A percentile compares a stretch with the other conserved stretches of the same genome.
These are phyloP conservation scores for Podaxis pistillaris DNA, from an alignment of 768 basidiomycete genomes.

Conservation along the genomic window DNA sequence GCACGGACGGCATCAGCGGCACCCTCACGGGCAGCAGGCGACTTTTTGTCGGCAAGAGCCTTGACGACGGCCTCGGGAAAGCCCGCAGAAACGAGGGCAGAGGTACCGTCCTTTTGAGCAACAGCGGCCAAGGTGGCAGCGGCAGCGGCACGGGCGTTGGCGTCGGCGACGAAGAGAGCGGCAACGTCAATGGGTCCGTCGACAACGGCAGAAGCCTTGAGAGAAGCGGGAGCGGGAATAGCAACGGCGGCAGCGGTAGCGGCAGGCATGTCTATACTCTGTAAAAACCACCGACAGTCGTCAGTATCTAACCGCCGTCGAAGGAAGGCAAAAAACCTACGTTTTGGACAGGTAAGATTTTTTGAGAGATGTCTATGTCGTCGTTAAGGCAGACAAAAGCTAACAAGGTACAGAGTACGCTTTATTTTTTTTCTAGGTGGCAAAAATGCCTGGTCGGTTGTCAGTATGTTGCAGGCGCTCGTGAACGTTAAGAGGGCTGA, in stretches of 20 bases:
- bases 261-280: conserved; percentile 69
- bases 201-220: conserved; percentile 58
- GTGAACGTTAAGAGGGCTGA: conserved; percentile 17
- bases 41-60: conserved; percentile 95
- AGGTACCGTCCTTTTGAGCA: conserved; percentile 83
- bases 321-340: conserved; percentile 28
- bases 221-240: conserved; percentile 61
- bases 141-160: conserved; percentile 73
- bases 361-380: conserved; percentile 36
- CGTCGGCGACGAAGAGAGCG: conserved; percentile 82
- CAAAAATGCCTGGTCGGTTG: conserved; percentile 32
- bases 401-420: conserved; percentile 61
- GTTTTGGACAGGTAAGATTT: conserved; percentile 35
- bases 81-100: conserved; percentile 65
- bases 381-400: conserved; percentile 47
- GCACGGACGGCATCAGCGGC: conserved; percentile 71
- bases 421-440: conserved; percentile 53
- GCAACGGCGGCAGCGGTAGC: conserved; percentile 63
- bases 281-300: neutral
- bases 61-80: conserved; percentile 75
- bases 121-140: conserved; percentile 66
- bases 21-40: conserved; percentile 85
- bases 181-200: conserved; percentile 69
- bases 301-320: neutral
- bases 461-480: conserved; percentile 6